Evolutionary conservation across 2,329 filamentous ascomycete species (phyloP).

Genomic region (Colletotrichum sidae): DNA sequence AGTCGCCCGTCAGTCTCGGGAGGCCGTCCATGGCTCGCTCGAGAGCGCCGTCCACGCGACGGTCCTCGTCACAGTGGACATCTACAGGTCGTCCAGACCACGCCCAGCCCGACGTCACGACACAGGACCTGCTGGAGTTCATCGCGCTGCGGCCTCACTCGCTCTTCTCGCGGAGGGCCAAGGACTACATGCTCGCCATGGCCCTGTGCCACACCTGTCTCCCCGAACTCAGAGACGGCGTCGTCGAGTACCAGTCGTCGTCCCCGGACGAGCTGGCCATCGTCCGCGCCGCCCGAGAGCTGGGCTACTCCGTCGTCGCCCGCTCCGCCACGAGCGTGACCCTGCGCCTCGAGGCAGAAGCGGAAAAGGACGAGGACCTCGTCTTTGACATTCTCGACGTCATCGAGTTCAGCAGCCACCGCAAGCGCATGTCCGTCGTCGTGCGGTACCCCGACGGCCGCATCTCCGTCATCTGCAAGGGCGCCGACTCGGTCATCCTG

Average conservation of each 20-base stretch:
- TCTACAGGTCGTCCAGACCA: constrained; percentile 61
- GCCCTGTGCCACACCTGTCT: constrained; percentile 93
- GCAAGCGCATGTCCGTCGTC: constrained; percentile 92
- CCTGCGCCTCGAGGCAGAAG: constrained; percentile 54
- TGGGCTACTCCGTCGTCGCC: constrained; percentile 83
- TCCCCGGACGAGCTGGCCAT: constrained; percentile 92
- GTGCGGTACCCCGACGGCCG: constrained; percentile 87
- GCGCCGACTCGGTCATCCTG: constrained; percentile 86
- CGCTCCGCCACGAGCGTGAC: constrained; percentile 78
- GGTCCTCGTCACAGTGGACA: constrained; percentile 63
- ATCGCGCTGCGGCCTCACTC: constrained; percentile 81
- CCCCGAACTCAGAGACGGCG: constrained; percentile 79
- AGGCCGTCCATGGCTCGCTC: constrained; percentile 43
- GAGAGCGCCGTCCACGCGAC: constrained; percentile 47
- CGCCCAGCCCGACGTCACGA: constrained; percentile 69
- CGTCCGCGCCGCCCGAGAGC: constrained; percentile 84
- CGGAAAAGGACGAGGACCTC: constrained; percentile 60
- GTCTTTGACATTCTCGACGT: constrained; percentile 85
- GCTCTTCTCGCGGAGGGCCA: constrained; percentile 80
- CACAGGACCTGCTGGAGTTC: constrained; percentile 81
- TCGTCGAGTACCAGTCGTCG: constrained; percentile 85
- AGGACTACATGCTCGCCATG: constrained; percentile 85
- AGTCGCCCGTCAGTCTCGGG: constrained; percentile 13
- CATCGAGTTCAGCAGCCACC: constrained; percentile 89
- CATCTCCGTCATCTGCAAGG: constrained; percentile 89